Base-by-base conservation (phyloP, 371 early-diverging fungal genomes). In the Mortierella sp. region DNA sequence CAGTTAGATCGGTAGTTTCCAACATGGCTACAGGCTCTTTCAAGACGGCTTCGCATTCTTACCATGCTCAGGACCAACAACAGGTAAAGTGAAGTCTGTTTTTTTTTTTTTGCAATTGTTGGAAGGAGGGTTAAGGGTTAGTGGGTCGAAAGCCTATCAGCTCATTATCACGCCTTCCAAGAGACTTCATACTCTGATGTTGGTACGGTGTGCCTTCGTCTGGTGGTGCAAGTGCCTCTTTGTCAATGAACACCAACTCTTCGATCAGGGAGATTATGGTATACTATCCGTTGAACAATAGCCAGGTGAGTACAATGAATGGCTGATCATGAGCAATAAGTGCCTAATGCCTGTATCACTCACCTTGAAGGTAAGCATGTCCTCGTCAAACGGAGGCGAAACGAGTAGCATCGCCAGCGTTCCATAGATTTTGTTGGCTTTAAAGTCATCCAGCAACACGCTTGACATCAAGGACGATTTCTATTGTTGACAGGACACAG, bases 181-280 rank as follows among this genome's bases (percentile, higher is more conserved):
- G 9, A n/a, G n/a, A n/a, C n/a, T n/a, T 0, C 3, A 19, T 30
- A 85, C 86, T 84, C 43, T 63, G 70, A 56, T 88, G 89, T 57
- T 88, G 89, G 64, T 87, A 87, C 0, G 89, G 89, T 1, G 84
- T 73, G 14, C 84, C 84, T 41, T 85, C 86, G 7, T 86, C 63
- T 16, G 82, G 73, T n/a, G 84, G 83, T 41, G 83, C 80, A 19
- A 79, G 55, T 26, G 68, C 74, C 38, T 78, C 80, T 45, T 81
- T 84, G 23, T 87, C 89, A 24, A 84, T 78, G 71, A 82, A 85
- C 3, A 63, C 81, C 10, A 87, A 50, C 42, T 85, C 82, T 19
- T 78, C 82, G 39, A 85, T 57, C 39, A 71, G 57, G 7, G 82
- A 68, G 10, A 84, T 79, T 24, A 87, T 70, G 8, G 84, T 78